Conservation (phyloP, 257 asterid genomes). For the Galeopsis tetrahit region DNA sequence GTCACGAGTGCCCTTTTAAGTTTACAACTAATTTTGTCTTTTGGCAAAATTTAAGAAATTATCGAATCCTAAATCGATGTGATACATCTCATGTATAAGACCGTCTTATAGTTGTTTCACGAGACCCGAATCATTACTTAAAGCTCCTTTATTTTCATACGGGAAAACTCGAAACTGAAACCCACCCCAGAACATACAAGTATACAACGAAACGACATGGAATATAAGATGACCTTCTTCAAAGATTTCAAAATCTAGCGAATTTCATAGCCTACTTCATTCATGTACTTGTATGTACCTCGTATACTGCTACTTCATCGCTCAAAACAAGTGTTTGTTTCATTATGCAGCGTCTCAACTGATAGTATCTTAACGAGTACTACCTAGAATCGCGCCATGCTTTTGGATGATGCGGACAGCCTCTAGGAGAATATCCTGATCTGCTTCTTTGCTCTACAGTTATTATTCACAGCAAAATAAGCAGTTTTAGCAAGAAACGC, state of each 20-base stretch:
- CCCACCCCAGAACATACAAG: not conserved
- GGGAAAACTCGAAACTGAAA: not conserved
- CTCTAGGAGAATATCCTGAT: slow-evolving; percentile 75
- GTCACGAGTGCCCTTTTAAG: slow-evolving; percentile 21
- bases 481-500: slow-evolving; percentile 20
- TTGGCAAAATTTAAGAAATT: no score
- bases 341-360: slow-evolving; percentile 20
- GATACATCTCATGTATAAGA: no score
- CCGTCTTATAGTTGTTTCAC: no score
- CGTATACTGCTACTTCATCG: not conserved
- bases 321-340: not conserved
- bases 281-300: slow-evolving; percentile 1
- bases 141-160: no score
- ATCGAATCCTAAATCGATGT: no score
- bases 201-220: not conserved
- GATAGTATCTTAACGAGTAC: slow-evolving; percentile 38
- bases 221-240: slow-evolving; percentile 8
- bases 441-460: slow-evolving; percentile 68
- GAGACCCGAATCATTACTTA: no score
- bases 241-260: slow-evolving; percentile 26
- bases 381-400: slow-evolving; percentile 74
- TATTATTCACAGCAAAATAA: slow-evolving; percentile 24
- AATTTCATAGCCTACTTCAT: slow-evolving; percentile 6
- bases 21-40: not conserved
- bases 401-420: slow-evolving; percentile 70